Evolutionary conservation across 768 basidiomycete species (phyloP).

Genomic region (Coprinopsis strossmayeri): DNA sequence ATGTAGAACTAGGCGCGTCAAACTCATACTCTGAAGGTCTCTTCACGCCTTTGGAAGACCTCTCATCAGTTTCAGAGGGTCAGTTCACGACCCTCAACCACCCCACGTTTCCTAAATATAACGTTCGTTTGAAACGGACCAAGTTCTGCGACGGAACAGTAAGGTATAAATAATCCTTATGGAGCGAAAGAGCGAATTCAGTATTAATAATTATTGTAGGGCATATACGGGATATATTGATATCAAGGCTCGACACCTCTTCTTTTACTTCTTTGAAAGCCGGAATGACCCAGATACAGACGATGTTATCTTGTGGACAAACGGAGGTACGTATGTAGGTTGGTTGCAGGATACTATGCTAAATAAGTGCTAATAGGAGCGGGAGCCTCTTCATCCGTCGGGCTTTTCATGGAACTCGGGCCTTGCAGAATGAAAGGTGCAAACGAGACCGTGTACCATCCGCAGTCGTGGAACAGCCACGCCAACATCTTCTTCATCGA

Average conservation of each 20-base stretch:
- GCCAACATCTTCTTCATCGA: constrained; percentile 61
- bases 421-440: constrained; percentile 58
- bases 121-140: constrained; percentile 54
- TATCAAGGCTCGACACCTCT: constrained; percentile 53
- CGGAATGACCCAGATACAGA: constrained; percentile 53
- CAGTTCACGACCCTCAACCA: constrained; percentile 26
- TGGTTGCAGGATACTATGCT: neutral
- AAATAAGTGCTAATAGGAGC: constrained; percentile 21
- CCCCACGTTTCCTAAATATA: constrained; percentile 43
- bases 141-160: constrained; percentile 54
- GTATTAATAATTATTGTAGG: constrained; percentile 23
- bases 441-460: constrained; percentile 46
- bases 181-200: neutral
- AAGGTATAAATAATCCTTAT: constrained; percentile 22
- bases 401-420: constrained; percentile 69
- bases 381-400: constrained; percentile 41
- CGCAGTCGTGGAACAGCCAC: constrained; percentile 62
- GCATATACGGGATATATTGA: constrained; percentile 66
- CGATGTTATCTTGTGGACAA: constrained; percentile 31
- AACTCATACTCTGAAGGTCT: constrained; percentile 11
- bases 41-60: constrained; percentile 9
- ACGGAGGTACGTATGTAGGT: constrained; percentile 3
- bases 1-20: too few species aligned
- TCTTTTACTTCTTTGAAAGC: constrained; percentile 79
- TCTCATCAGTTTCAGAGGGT: constrained; percentile 7